phyloP scores from a whole-genome alignment of 768 basidiomycete genomes.

The Lanmaoa rubissima region DNA sequence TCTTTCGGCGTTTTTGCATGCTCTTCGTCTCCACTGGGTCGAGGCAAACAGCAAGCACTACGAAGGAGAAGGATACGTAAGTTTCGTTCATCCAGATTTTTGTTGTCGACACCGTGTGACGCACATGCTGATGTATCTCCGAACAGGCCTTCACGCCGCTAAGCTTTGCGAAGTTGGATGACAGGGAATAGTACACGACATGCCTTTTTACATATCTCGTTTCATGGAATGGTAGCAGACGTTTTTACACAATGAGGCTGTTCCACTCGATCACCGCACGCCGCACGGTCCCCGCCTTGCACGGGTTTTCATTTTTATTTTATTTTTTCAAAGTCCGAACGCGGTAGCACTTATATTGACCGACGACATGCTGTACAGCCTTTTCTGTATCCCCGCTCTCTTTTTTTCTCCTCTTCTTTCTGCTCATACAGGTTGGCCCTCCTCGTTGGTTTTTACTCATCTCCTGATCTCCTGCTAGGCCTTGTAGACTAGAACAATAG shows the following conservation, averaged over 20 bases:
- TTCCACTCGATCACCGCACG: not conserved
- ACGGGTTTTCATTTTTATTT: not conserved
- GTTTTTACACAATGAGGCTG: slow-evolving; percentile 17
- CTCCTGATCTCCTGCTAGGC: slow-evolving; percentile 30
- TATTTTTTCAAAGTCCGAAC: slow-evolving; percentile 35
- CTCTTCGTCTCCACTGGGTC: slow-evolving; percentile 96
- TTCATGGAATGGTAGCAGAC: slow-evolving; percentile 17
- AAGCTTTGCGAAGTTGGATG: slow-evolving; percentile 44
- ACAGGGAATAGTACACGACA: slow-evolving; percentile 30
- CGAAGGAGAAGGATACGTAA: slow-evolving; percentile 84
- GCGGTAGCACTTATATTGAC: slow-evolving; percentile 17
- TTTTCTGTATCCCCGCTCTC: slow-evolving; percentile 33
- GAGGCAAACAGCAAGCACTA: slow-evolving; percentile 98
- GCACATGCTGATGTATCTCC: slow-evolving; percentile 27
- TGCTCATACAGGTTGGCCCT: slow-evolving; percentile 34
- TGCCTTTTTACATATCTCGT: slow-evolving; percentile 12
- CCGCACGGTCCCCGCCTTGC: not conserved
- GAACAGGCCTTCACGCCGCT: slow-evolving; percentile 48
- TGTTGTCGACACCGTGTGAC: slow-evolving; percentile 21
- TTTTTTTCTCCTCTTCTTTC: slow-evolving; percentile 26
- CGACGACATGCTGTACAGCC: not conserved
- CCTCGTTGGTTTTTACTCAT: not conserved
- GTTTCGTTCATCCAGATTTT: slow-evolving; percentile 34
- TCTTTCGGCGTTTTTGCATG: slow-evolving; percentile 93
- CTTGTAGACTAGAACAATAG: slow-evolving; percentile 50